phyloP scores from a whole-genome alignment of 441 rosid species.

The Melastoma candidum region DNA sequence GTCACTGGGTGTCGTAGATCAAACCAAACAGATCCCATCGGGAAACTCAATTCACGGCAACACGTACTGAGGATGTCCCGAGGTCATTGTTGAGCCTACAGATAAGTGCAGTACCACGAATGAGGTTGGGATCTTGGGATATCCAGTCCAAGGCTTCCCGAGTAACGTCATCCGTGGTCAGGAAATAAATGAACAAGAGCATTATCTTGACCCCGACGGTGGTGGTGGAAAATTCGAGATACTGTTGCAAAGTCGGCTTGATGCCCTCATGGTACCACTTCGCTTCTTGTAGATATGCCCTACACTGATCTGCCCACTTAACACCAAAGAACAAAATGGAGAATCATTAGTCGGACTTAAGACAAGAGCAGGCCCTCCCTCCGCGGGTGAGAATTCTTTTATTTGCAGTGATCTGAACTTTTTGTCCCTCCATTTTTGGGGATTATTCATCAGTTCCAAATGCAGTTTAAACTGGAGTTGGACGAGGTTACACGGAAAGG shows the following conservation, averaged over 20 bases:
- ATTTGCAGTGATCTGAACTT: too few relatives aligned
- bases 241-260: conserved; percentile 18
- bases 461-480: not conserved
- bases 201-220: conserved; percentile 15
- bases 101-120: conserved; percentile 9
- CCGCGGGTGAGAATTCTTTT: too few relatives aligned
- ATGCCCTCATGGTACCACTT: conserved; percentile 20
- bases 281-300: conserved; percentile 19
- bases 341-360: not conserved
- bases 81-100: conserved; percentile 24
- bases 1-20: not conserved
- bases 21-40: conserved; percentile 6
- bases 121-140: conserved; percentile 17
- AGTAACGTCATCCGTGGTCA: conserved; percentile 14
- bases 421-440: not conserved
- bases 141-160: conserved; percentile 11
- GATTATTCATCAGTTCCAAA: not conserved
- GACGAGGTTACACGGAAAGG: not conserved
- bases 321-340: not conserved
- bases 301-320: conserved; percentile 20
- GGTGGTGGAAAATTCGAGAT: conserved; percentile 13
- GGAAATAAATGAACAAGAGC: conserved; percentile 14
- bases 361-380: too few relatives aligned
- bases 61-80: conserved; percentile 21
- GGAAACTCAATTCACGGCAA: not conserved